A percentile compares a stretch with the other conserved stretches of the same genome.
phyloP scores from a whole-genome alignment of 2,329 filamentous ascomycete species.

The Aspergillus carbonarius region DNA sequence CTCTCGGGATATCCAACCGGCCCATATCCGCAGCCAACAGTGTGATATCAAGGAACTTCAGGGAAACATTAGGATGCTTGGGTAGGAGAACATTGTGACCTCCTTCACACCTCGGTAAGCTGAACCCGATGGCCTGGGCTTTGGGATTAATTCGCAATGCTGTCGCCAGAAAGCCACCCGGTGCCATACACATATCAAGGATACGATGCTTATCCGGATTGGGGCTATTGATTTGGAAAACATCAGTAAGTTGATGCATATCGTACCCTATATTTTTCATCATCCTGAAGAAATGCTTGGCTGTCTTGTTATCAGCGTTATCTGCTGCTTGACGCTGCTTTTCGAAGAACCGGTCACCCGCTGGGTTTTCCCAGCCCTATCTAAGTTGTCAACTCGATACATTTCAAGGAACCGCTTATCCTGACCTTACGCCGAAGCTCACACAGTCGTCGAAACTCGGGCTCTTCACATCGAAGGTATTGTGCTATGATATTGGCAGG shows the following conservation, averaged over 20 bases:
- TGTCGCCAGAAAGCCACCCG: conserved; percentile 51
- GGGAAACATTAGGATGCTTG: conserved; percentile 6
- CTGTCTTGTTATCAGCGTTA: conserved; percentile 1
- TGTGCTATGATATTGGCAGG: not conserved
- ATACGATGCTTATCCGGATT: conserved; percentile 24
- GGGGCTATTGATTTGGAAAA: conserved; percentile 11
- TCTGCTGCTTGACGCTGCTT: conserved; percentile 13
- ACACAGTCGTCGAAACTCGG: conserved; percentile 7
- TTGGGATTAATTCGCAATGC: conserved; percentile 39
- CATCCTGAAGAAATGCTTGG: conserved; percentile 10
- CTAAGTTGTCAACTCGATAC: not conserved
- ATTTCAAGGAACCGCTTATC: no score
- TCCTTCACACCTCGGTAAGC: conserved; percentile 1
- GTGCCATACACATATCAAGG: conserved; percentile 58
- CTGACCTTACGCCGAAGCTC: conserved; percentile 5
- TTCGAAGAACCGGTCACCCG: conserved; percentile 9
- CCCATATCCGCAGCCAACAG: conserved; percentile 53
- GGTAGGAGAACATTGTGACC: conserved; percentile 4
- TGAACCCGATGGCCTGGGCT: conserved; percentile 25
- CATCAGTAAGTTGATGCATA: conserved; percentile 5
- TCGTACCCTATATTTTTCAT: conserved; percentile 10
- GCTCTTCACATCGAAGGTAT: not conserved
- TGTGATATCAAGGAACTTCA: conserved; percentile 48
- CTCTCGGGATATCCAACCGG: conserved; percentile 18
- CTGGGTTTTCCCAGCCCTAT: conserved; percentile 8